Percentiles rank a stretch among this genome's conserved stretches.
These are phyloP conservation scores for Hypoxylon sp. DNA, from an alignment of 2,329 filamentous ascomycete species.

Conservation along the genomic window DNA sequence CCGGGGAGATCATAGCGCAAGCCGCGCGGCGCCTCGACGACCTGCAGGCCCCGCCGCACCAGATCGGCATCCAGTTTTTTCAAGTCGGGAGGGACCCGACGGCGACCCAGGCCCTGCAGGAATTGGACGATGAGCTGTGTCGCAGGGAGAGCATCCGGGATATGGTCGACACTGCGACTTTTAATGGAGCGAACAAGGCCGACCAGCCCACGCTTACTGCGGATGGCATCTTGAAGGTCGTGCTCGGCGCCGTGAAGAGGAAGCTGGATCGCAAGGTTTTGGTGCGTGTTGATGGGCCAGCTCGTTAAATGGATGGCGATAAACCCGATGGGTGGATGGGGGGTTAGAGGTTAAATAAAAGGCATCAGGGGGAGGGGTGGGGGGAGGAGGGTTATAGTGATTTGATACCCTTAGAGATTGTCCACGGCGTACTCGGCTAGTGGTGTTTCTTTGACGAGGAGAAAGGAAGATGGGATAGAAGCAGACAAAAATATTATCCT, in stretches of 20 bases:
- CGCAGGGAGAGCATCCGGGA: constrained; percentile 74
- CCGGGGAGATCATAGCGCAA: constrained; percentile 76
- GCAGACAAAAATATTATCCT: not conserved
- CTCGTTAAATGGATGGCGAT: not conserved
- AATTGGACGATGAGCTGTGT: constrained; percentile 82
- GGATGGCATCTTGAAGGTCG: constrained; percentile 83
- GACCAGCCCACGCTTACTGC: constrained; percentile 67
- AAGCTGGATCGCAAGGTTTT: constrained; percentile 68
- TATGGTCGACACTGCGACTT: constrained; percentile 93
- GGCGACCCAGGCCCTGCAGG: constrained; percentile 75
- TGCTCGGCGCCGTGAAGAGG: constrained; percentile 82
- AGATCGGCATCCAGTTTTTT: constrained; percentile 96
- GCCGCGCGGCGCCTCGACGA: constrained; percentile 79
- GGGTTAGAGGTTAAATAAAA: too few relatives aligned
- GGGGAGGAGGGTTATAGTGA: not conserved
- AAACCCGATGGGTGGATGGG: not conserved
- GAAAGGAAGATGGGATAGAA: not conserved
- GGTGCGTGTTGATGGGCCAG: constrained; percentile 21
- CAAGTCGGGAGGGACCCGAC: constrained; percentile 83
- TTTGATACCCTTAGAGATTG: not conserved
- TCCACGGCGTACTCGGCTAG: not conserved
- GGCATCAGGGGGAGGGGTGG: not conserved
- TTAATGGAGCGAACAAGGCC: constrained; percentile 66
- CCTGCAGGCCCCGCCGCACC: constrained; percentile 79
- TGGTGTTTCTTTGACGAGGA: not conserved